Conservation (phyloP, 441 rosid genomes). For the Adansonia gregorii region DNA sequence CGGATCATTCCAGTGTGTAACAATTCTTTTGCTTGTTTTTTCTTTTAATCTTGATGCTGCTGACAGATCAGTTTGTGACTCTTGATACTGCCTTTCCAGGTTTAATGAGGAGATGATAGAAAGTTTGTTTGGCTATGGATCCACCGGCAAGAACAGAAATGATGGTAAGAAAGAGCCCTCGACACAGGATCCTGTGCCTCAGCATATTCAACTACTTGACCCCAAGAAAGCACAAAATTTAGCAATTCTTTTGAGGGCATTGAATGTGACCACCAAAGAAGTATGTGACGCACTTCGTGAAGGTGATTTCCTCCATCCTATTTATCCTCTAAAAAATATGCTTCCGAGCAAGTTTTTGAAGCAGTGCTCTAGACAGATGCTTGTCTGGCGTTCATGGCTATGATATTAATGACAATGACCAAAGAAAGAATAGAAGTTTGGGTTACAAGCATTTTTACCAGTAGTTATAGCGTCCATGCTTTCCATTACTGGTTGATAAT, state of each 20-base stretch:
- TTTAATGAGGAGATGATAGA: constrained; percentile 99
- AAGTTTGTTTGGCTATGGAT: constrained; percentile 74
- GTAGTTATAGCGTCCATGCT: not conserved
- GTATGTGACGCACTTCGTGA: constrained; percentile 85
- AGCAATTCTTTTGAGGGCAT: constrained; percentile 84
- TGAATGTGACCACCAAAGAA: constrained; percentile 83
- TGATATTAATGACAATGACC: not conserved
- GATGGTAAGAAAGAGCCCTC: constrained; percentile 55
- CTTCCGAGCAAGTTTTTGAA: not conserved
- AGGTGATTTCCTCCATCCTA: constrained; percentile 51
- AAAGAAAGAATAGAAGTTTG: not conserved
- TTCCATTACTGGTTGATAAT: not conserved
- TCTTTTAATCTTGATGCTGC: constrained; percentile 7
- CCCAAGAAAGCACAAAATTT: constrained; percentile 90
- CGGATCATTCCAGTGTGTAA: constrained; percentile 95
- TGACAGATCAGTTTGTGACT: not conserved
- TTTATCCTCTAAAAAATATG: constrained; percentile 5
- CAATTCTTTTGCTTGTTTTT: constrained; percentile 12
- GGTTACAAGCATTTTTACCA: not conserved
- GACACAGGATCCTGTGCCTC: constrained; percentile 50
- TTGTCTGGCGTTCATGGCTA: not conserved
- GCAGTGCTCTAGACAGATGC: too few relatives aligned
- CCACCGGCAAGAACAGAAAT: constrained; percentile 52
- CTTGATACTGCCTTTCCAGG: constrained; percentile 48
- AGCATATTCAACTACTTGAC: constrained; percentile 80